A percentile compares a stretch with the other conserved stretches of the same genome.
These are phyloP conservation scores for Ascocoryne sarcoides DNA, from an alignment of 2,329 filamentous ascomycete genomes.

Conservation along the genomic window DNA sequence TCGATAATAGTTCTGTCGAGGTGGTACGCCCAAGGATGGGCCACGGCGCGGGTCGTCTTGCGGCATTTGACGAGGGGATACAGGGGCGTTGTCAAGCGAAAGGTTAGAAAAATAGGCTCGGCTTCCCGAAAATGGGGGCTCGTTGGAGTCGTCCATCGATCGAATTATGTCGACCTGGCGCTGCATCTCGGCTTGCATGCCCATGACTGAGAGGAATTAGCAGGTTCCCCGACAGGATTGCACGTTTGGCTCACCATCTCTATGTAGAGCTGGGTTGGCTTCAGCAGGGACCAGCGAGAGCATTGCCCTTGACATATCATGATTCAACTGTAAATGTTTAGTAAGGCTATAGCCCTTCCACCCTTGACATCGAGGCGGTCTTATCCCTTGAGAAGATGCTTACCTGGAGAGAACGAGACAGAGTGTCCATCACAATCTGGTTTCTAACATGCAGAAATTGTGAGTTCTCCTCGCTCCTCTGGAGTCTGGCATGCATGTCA, in stretches of 20 bases:
- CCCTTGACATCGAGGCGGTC: not conserved
- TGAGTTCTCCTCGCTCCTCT: conserved; percentile 75
- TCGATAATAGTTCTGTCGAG: conserved; percentile 52
- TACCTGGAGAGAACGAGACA: conserved; percentile 63
- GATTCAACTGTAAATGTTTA: conserved; percentile 58
- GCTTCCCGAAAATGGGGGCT: conserved; percentile 54
- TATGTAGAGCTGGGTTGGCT: conserved; percentile 65
- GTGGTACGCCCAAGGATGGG: conserved; percentile 49
- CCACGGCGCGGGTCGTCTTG: conserved; percentile 70
- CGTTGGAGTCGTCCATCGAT: conserved; percentile 55
- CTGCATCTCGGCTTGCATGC: conserved; percentile 50
- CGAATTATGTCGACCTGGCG: conserved; percentile 50
- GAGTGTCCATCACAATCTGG: conserved; percentile 71
- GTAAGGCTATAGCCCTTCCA: conserved; percentile 1
- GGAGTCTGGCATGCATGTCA: conserved; percentile 67
- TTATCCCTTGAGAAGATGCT: conserved; percentile 18
- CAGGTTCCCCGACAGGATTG: too few species aligned
- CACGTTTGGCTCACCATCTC: conserved; percentile 73
- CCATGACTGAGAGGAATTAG: conserved; percentile 37
- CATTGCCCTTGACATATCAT: conserved; percentile 71
- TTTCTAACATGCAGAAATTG: conserved; percentile 73
- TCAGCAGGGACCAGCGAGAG: conserved; percentile 64
- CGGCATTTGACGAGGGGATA: conserved; percentile 80
- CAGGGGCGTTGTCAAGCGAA: conserved; percentile 61
- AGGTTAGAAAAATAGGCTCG: conserved; percentile 56